phyloP scores from a whole-genome alignment of 495 filamentous ascomycete genomes.

The Hypomontagnella monticulosa region DNA sequence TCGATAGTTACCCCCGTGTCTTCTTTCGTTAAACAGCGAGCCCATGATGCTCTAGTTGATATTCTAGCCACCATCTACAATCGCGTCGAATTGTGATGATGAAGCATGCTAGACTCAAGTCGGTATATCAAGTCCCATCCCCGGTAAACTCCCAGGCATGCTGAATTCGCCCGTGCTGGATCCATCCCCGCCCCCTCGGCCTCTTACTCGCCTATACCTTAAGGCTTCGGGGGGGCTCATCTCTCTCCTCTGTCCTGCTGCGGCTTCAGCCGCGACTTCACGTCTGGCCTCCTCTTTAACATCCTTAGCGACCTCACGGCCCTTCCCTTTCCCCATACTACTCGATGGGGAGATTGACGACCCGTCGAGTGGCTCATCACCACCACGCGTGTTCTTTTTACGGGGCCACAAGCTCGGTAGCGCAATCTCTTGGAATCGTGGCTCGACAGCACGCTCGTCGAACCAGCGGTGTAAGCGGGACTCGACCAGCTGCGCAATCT shows the following conservation, averaged over 20 bases:
- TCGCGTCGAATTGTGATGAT: neutral
- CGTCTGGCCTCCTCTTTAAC: slow-evolving; percentile 57
- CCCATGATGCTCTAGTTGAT: too few species aligned
- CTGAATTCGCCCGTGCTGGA: slow-evolving; percentile 44
- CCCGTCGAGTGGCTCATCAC: slow-evolving; percentile 59
- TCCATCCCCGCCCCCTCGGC: slow-evolving; percentile 41
- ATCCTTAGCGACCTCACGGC: slow-evolving; percentile 59
- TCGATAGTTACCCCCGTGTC: too few species aligned
- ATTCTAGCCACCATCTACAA: too few species aligned
- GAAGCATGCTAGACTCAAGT: slow-evolving; percentile 8
- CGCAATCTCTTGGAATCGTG: slow-evolving; percentile 93
- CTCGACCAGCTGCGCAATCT: slow-evolving; percentile 95
- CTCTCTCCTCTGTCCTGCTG: slow-evolving; percentile 46
- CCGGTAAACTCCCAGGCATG: slow-evolving; percentile 41
- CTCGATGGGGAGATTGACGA: slow-evolving; percentile 31
- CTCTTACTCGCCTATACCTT: slow-evolving; percentile 48
- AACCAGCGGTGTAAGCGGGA: slow-evolving; percentile 94
- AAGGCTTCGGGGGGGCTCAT: slow-evolving; percentile 48
- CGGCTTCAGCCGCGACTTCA: slow-evolving; percentile 56
- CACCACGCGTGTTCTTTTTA: slow-evolving; percentile 80
- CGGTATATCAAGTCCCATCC: slow-evolving; percentile 38
- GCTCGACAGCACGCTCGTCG: slow-evolving; percentile 94
- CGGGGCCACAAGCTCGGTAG: slow-evolving; percentile 94
- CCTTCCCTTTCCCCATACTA: slow-evolving; percentile 57
- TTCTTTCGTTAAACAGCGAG: too few species aligned